Evolutionary conservation across 352 stramenopile species (phyloP), one percentile per base, ranked within the genome.

Genomic region (Phytophthora crassamura): DNA sequence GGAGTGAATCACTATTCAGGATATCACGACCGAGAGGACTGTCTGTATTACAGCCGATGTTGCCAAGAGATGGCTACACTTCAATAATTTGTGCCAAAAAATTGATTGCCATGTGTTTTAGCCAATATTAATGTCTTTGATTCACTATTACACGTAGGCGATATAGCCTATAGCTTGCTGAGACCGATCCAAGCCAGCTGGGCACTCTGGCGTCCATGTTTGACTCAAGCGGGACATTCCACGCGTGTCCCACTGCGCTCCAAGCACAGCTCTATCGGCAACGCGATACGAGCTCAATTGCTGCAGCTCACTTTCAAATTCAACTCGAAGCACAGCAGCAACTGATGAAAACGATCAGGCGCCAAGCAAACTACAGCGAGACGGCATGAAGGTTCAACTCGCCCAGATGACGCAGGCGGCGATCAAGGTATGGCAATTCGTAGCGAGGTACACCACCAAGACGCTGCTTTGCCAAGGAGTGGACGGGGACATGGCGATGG

Each of bases 401-500:
- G 51, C 39, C 32, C 36, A 59, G 30, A 61, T 69, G 63, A 61
- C 52, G 11, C 35, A 43, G 7, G 58, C 42, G 12, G 68, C 68
- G 10, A 46, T 67, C 18, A 64, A 61, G 35, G 54, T 72, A 11
- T 77, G 69, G 69, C 52, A 71, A 16, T 53, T 56, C 15, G 64
- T 77, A 25, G 55, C 58, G 6, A 60, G 59, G 28, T 74, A 64
- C 40, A 70, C 52, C 16, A 55, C 54, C 42, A 77, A 74, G 14
- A 43, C 52, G 34, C 15, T 72, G 42, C 43, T 67, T 16, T 70
- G 69, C 36, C 69, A 74, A 71, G 69, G 59, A 18, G 43, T 74
- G 16, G 64, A 68, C 16, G 57, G 59, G 4, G 64, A 77, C 40
- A 40, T 74, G 33, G 53, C 51, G 3, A 58, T 74, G 64, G 54